phyloP scores from a whole-genome alignment of 1,284 basidiomycete genomes.

The Ustilago crameri region DNA sequence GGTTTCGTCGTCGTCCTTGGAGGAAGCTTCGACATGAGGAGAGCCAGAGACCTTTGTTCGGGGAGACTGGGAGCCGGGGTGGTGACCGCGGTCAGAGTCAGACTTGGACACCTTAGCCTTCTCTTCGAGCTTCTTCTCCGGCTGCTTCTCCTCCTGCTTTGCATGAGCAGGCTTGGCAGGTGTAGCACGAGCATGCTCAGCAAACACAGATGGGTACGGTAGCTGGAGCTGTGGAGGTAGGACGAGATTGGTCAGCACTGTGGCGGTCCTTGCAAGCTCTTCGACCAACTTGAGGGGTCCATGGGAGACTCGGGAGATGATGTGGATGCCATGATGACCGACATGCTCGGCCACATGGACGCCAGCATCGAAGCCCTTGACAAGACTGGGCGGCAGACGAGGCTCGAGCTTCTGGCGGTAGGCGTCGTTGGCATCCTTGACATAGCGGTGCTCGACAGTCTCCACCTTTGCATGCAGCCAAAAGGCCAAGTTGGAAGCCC shows the following conservation, averaged over 20 bases:
- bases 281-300: conserved; percentile 31
- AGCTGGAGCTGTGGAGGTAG: conserved; percentile 37
- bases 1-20: background rate
- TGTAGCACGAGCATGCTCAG: conserved; percentile 6
- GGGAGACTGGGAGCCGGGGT: conserved; percentile 20
- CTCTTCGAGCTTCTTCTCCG: conserved; percentile 2
- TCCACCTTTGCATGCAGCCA: conserved; percentile 32
- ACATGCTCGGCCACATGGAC: conserved; percentile 28
- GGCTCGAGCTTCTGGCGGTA: conserved; percentile 28
- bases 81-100: background rate
- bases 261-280: conserved; percentile 28
- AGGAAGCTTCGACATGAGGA: conserved; percentile 7
- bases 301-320: conserved; percentile 24
- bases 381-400: conserved; percentile 27
- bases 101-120: conserved; percentile 8
- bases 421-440: conserved; percentile 9
- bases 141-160: conserved; percentile 1
- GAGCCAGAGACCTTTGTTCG: conserved; percentile 31
- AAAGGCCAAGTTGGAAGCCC: conserved; percentile 41
- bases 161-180: conserved; percentile 2
- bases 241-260: conserved; percentile 26
- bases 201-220: conserved; percentile 39
- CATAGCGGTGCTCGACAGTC: conserved; percentile 24
- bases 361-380: conserved; percentile 37
- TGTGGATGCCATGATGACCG: conserved; percentile 12